These are phyloP conservation scores for Carex sylvatica DNA, from an alignment of 202 grass and related monocot genomes.

Conservation along the genomic window DNA sequence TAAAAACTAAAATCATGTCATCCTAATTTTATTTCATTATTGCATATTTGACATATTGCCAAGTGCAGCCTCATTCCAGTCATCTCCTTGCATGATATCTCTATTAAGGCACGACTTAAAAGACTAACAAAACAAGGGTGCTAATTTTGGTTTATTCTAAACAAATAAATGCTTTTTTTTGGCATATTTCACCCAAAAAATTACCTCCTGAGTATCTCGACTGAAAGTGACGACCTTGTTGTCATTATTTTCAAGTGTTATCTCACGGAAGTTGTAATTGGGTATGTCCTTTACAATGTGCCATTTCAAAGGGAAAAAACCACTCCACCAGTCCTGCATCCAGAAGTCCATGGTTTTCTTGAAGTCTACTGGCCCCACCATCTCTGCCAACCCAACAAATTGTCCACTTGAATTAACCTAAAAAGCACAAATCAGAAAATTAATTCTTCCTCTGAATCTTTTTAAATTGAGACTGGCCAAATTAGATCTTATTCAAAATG, in stretches of 20 bases:
- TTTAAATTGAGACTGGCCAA: not conserved
- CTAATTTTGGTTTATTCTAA: slow-evolving; percentile 11
- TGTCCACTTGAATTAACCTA: slow-evolving; percentile 79
- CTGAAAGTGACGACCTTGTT: slow-evolving; percentile 67
- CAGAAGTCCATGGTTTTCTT: slow-evolving; percentile 75
- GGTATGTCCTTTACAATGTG: slow-evolving; percentile 78
- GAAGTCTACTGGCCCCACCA: slow-evolving; percentile 81
- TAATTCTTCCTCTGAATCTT: not conserved
- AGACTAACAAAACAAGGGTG: slow-evolving; percentile 1
- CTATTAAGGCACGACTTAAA: not conserved
- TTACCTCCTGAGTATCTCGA: slow-evolving; percentile 78
- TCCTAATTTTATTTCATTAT: not conserved
- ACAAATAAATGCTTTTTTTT: not conserved
- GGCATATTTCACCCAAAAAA: not conserved
- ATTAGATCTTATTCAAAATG: slow-evolving; percentile 1
- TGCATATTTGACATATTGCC: not conserved
- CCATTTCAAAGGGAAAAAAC: slow-evolving; percentile 72
- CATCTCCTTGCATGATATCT: slow-evolving; percentile 6
- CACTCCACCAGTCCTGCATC: slow-evolving; percentile 59
- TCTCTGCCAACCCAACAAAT: slow-evolving; percentile 88
- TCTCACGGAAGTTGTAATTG: slow-evolving; percentile 58
- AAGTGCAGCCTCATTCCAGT: slow-evolving; percentile 7
- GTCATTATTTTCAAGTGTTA: slow-evolving; percentile 80
- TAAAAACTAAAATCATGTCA: not conserved
- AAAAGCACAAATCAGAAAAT: slow-evolving; percentile 28